These are phyloP conservation scores for Penicillium steckii DNA, from an alignment of 495 filamentous ascomycete species.

Conservation along the genomic window DNA sequence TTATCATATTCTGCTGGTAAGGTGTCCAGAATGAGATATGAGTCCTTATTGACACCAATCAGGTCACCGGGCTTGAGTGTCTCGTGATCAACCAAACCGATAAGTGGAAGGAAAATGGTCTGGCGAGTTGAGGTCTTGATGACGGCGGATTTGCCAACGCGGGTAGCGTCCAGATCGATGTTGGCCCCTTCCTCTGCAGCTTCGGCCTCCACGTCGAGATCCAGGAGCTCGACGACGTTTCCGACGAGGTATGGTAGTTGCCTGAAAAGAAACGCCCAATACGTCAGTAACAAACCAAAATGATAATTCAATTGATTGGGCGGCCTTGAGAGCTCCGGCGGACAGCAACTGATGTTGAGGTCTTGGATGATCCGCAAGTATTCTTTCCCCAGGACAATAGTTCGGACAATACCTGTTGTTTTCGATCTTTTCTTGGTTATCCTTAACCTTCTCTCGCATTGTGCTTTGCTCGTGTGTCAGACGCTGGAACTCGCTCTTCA, in stretches of 20 bases:
- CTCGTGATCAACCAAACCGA: constrained; percentile 93
- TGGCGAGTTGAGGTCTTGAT: constrained; percentile 99
- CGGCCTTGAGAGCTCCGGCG: constrained; percentile 16
- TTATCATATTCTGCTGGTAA: constrained; percentile 99
- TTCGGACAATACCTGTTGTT: constrained; percentile 83
- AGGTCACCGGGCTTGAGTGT: constrained; percentile 92
- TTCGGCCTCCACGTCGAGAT: constrained; percentile 94
- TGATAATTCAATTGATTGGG: not conserved
- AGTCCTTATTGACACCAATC: constrained; percentile 99
- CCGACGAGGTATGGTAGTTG: constrained; percentile 98
- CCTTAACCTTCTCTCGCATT: constrained; percentile 98
- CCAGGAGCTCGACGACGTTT: constrained; percentile 95
- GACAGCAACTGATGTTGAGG: constrained; percentile 1
- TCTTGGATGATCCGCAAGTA: constrained; percentile 2
- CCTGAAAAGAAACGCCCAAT: constrained; percentile 42
- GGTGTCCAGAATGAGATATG: constrained; percentile 97
- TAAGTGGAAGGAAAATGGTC: constrained; percentile 97
- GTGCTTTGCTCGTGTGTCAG: constrained; percentile 90
- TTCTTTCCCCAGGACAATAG: constrained; percentile 1
- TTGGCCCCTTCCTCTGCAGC: constrained; percentile 97
- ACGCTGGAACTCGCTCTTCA: constrained; percentile 95
- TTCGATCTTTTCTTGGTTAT: constrained; percentile 97
- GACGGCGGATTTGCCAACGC: constrained; percentile 96
- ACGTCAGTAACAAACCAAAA: constrained; percentile 8
- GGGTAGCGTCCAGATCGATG: constrained; percentile 95